Evolutionary conservation across 352 stramenopile species (phyloP), one percentile per base, ranked within the genome.

Genomic region (Phytophthora capsici): DNA sequence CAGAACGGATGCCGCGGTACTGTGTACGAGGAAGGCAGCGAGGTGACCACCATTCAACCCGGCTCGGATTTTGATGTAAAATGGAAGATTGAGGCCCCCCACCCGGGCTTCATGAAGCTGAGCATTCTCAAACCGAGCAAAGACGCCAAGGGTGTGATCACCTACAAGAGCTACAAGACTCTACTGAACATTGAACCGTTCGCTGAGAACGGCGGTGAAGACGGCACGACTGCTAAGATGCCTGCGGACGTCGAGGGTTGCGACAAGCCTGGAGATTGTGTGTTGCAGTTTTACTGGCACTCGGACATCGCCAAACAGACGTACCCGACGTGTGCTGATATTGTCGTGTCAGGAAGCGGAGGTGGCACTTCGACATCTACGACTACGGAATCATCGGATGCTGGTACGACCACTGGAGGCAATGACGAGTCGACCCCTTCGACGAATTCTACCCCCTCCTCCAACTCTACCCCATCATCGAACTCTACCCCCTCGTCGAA

Each of bases 91-190:
- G 58, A 82, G 65, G 81, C 78, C 7, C 78, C 81, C 2, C 81
- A 90, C 63, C 78, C 78, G 3, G 77, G 81, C 12, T 77, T 53
- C 47, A 73, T 82, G 54, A 77, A 79, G 51, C 62, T 90, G 30
- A 80, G 57, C 46, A 76, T 90, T 30, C 66, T 88, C 45, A 86
- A 85, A 51, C 78, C 81, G 3, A 75, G 52, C 47, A 66, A 50
- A 1, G 75, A 78, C 19, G 51, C 68, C 1, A 60, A 49, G 3
- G 78, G 78, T 34, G 74, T 58, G 12, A 81, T 88, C 64, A 85
- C 57, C 40, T 88, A 88, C 71, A 61, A 84, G 30, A 67, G 51
- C 9, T 65, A 75, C 41, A 60, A 52, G n/a, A 65, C 44, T 2
- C 20, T 89, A 14, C 62, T 75, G 41, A 73, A 48, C 28, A 58